Base-by-base conservation (phyloP, 78 protist species). In the Emiliania huxleyi region DNA sequence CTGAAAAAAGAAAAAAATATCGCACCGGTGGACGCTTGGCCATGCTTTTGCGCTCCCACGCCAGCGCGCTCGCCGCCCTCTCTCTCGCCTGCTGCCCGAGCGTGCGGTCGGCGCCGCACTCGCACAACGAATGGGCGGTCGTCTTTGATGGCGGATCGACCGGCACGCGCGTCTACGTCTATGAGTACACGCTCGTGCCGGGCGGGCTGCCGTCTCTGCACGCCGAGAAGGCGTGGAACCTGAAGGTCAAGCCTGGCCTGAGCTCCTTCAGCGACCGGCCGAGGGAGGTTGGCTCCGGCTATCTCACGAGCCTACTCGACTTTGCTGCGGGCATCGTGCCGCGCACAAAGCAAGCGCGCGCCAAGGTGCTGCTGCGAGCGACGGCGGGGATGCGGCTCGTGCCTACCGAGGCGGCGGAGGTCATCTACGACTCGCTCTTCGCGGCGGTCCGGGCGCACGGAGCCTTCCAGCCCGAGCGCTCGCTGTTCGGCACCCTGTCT, bases 301-400 rank as follows among this genome's bases (percentile, higher is more conserved):
- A 48, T 25, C 45, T 94, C 5, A 1, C 1, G 44, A 52, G 62
- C 33, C 46, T 94, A 35, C n/a, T 94, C 22, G 79, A 87, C 42
- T 25, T 55, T 6, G 94, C 91, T 11, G 25, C 37, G 91, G 0
- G 25, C 23, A 33, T 62, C 18, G 85, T 91, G 1, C 93, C 94
- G 6, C 35, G 6, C 45, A 21, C 73, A 0, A 26, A 1, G n/a
- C 48, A 29, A 18, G 40, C 44, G 8, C 40, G 1, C 42, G 73
- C 94, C 26, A 93, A 87, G n/a, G 43, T 94, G 40, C 12, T 35
- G 38, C 75, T 94, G 42, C 77, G 56, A 0, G 94, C 94, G 8
- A 91, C 96, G 22, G 96, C 96, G 18, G 96, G 96, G 35, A 46
- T 94, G 87, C 94, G 96, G 4, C 45, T 81, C 6, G 35, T 94